Conservation (phyloP, 2,329 filamentous ascomycete genomes). For the Colletotrichum nymphaeae region DNA sequence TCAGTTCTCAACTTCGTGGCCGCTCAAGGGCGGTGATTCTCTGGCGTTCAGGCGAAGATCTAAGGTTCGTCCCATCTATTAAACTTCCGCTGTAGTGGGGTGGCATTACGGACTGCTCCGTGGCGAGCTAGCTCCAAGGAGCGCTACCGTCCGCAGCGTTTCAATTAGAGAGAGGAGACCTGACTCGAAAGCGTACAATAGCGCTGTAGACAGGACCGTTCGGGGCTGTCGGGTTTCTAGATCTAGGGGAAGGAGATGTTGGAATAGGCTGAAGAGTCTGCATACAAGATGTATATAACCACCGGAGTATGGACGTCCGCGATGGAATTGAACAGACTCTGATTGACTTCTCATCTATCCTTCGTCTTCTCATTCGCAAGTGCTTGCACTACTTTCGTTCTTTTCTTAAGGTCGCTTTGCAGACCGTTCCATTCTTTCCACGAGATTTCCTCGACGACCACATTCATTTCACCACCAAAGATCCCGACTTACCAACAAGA, state of each 20-base stretch:
- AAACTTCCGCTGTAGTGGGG: neutral
- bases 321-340: too few species aligned
- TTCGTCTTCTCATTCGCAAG: neutral
- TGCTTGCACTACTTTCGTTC: slow-evolving; percentile 23
- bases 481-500: neutral
- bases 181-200: neutral
- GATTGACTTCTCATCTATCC: neutral
- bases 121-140: neutral
- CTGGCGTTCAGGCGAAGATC: too few species aligned
- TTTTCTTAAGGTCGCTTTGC: neutral
- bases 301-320: neutral
- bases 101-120: neutral
- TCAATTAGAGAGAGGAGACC: neutral
- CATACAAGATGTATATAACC: neutral
- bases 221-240: too few species aligned
- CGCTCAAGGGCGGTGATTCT: too few species aligned
- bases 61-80: slow-evolving; percentile 12
- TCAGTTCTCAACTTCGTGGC: too few species aligned
- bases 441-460: neutral
- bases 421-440: slow-evolving; percentile 4
- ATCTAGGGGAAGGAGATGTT: neutral
- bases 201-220: too few species aligned
- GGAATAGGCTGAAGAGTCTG: neutral
- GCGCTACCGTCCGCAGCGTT: neutral
- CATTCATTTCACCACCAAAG: neutral